Base-by-base conservation (phyloP, 2,329 filamentous ascomycete genomes). In the Clarireedia homoeocarpa region DNA sequence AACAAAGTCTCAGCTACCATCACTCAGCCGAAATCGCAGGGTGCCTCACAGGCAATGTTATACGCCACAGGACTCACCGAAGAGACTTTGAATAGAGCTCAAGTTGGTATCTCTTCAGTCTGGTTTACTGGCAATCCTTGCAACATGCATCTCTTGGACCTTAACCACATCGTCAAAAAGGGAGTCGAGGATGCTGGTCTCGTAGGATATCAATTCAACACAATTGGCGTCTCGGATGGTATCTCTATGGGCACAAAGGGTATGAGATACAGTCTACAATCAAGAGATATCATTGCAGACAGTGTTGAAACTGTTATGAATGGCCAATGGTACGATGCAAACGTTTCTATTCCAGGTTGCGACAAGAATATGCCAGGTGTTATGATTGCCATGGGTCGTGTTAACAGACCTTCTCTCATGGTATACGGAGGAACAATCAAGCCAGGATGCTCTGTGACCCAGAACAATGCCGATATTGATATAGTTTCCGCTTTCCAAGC, bases 321-420 rank as follows among this genome's bases (percentile, higher is more conserved):
- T 64, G 94, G 91, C 15, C 94, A 99, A 75, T 97, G 91, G 91
- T 97, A 99, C 71, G 94, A 99, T 72, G 92, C 85, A 65, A 97
- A 97, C 73, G 88, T 99, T 70, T 95, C 90, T 53, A 88, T 99
- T 66, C 94, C 94, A 14, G 94, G 94, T 49, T 99, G 94, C 74
- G 94, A 99, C 81, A 99, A 99, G 84, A 99, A 99, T 76, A 97
- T 99, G 94, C 91, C 91, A 1, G 89, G 89, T 72, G 89, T 94
- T 12, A 75, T 91, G 66, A 94, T 94, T 68, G 94, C 91, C 56
- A 96, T 96, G 89, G 92, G 91, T 39, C 83, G 94, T 65, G 84
- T 96, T 63, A 97, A 99, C 77, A 80, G 94, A 48, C 94, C 94
- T 30, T 91, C 89, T 66, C 79, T 99, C 70, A 99, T 99, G 94